Percentiles rank a stretch among this genome's conserved stretches.
phyloP scores from a whole-genome alignment of 2,329 filamentous ascomycete genomes.

The Aspergillus costaricaensis region DNA sequence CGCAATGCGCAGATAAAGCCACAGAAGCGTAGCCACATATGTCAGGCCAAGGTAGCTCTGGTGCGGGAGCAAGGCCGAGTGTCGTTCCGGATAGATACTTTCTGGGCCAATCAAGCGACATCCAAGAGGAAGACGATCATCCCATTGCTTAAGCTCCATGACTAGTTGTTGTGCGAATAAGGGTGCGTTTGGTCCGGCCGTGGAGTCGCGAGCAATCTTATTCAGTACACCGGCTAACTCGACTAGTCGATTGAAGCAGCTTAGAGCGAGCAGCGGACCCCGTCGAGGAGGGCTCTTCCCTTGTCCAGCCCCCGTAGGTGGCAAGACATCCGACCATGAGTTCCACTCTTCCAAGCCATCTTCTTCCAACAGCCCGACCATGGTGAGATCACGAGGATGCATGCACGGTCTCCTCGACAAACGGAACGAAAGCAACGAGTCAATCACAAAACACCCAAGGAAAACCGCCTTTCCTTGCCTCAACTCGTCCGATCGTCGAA shows the following conservation, averaged over 20 bases:
- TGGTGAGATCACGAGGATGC: constrained; percentile 48
- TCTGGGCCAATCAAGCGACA: constrained; percentile 41
- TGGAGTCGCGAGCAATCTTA: constrained; percentile 35
- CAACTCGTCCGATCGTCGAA: constrained; percentile 33
- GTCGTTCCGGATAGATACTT: constrained; percentile 39
- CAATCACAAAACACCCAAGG: constrained; percentile 57
- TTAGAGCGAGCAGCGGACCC: constrained; percentile 49
- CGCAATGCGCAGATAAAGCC: constrained; percentile 38
- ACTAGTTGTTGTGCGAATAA: constrained; percentile 38
- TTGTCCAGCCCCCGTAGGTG: constrained; percentile 31
- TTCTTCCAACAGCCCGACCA: constrained; percentile 58
- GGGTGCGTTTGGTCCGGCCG: constrained; percentile 30
- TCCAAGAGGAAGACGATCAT: constrained; percentile 37
- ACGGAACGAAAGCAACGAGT: constrained; percentile 54
- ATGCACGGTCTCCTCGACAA: constrained; percentile 51
- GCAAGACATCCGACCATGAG: constrained; percentile 61
- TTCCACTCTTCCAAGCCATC: constrained; percentile 75
- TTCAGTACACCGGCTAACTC: constrained; percentile 42
- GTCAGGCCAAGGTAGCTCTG: constrained; percentile 42
- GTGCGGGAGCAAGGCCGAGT: constrained; percentile 41
- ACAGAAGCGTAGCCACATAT: constrained; percentile 40
- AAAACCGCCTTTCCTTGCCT: constrained; percentile 47
- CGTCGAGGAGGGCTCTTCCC: constrained; percentile 33
- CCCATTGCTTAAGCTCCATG: constrained; percentile 40
- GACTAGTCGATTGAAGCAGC: constrained; percentile 56